Conservation (phyloP, 1,284 basidiomycete species). For the Filobasidium uniguttulatum region DNA sequence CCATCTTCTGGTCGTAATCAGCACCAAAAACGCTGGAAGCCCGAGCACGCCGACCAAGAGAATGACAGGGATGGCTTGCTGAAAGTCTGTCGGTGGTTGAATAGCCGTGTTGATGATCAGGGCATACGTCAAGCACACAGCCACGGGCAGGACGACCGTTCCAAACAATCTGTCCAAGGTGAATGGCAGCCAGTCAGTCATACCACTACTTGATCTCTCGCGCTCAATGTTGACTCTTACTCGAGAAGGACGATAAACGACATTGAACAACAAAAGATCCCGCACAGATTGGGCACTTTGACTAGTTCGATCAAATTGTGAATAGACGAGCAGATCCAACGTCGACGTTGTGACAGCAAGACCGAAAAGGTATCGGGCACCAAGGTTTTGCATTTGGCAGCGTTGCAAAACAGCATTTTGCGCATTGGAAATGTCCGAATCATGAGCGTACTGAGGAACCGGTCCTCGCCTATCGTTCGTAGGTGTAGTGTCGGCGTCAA, state of each 20-base stretch:
- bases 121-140: slow-evolving; percentile 80
- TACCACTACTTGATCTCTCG: no score
- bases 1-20: slow-evolving; percentile 86
- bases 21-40: slow-evolving; percentile 79
- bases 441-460: slow-evolving; percentile 89
- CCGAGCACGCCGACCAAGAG: slow-evolving; percentile 82
- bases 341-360: slow-evolving; percentile 86
- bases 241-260: slow-evolving; percentile 99
- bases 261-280: slow-evolving; percentile 94
- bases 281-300: slow-evolving; percentile 86
- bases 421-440: slow-evolving; percentile 93
- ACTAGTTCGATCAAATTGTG: slow-evolving; percentile 99
- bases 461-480: slow-evolving; percentile 83
- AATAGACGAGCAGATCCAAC: slow-evolving; percentile 99
- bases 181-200: not conserved
- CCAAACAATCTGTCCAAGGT: slow-evolving; percentile 51
- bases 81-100: slow-evolving; percentile 66
- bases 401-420: slow-evolving; percentile 98
- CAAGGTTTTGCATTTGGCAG: slow-evolving; percentile 87
- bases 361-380: slow-evolving; percentile 91
- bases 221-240: no score
- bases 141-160: slow-evolving; percentile 86
- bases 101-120: slow-evolving; percentile 72
- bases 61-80: slow-evolving; percentile 87
- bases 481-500: not conserved